phyloP scores from a whole-genome alignment of 2,329 filamentous ascomycete genomes.

The Clarireedia monteithiana region DNA sequence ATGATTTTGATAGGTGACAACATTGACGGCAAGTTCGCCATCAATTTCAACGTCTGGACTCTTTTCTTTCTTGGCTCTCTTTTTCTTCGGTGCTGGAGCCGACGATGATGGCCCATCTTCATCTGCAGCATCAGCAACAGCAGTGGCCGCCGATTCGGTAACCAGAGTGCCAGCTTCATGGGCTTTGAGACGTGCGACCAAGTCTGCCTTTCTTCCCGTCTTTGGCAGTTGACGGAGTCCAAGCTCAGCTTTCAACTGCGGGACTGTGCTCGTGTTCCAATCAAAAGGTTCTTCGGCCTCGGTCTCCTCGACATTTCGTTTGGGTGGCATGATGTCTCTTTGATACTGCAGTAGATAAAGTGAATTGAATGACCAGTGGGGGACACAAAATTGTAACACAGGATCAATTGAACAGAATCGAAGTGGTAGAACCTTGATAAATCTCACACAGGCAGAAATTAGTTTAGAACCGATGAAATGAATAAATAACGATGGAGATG shows the following conservation, averaged over 20 bases:
- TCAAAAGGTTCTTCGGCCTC: constrained; percentile 22
- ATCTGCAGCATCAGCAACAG: neutral
- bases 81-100: constrained; percentile 5
- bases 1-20: constrained; percentile 1
- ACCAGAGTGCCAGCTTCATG: constrained; percentile 22
- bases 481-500: neutral
- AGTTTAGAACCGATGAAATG: no score
- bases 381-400: no score
- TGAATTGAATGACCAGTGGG: neutral
- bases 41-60: constrained; percentile 10
- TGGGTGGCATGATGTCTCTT: constrained; percentile 1
- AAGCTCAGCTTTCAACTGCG: constrained; percentile 66
- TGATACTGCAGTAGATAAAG: no score
- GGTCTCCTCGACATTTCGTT: neutral
- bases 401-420: neutral
- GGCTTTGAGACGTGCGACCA: constrained; percentile 54
- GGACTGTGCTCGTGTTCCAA: constrained; percentile 54
- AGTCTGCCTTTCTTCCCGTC: constrained; percentile 61
- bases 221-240: constrained; percentile 58
- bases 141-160: neutral
- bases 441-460: neutral
- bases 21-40: constrained; percentile 10
- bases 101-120: neutral
- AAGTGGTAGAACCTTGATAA: neutral
- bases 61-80: constrained; percentile 5